Evolutionary conservation across 176 grass and related monocot species (phyloP), one percentile per base, ranked within the genome.

Genomic region (Leersia perrieri): DNA sequence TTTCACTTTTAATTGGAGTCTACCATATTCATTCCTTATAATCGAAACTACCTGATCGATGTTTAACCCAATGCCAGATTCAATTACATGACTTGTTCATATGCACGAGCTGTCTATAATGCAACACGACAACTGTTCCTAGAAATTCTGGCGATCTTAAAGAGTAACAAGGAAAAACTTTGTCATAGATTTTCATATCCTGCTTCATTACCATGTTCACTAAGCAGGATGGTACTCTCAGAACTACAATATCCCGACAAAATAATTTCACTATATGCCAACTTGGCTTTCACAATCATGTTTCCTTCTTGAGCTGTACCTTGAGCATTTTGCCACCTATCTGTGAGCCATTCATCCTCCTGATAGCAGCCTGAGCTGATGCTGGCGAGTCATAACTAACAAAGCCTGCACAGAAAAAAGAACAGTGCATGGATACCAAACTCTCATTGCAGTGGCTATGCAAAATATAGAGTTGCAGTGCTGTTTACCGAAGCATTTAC

Each of bases 261-360:
- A n/a, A 51, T 41, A 41, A 12, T 11, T 41, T 12, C 39, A 11
- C 2, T 4, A 41, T 13, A 44, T 68, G 47, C 51, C 78, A 62
- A 57, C 67, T 80, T 72, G 35, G 63, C 76, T 87, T 40, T 42
- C 47, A 51, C 82, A n/a, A 84, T 55, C 75, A 76, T 92, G 84
- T 83, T 90, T 60, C 90, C 76, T 75, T 87, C 81, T 89, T 92
- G 42, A 89, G 90, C 53, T 89, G 90, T 80, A 92, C 79, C 81
- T 86, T 89, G 74, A 92, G 69, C 49, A 82, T 86, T 74, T 89
- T 89, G 72, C 83, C 79, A 57, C 87, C 84, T 81, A 87, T 72
- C 66, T 91, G 84, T 65, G 28, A 87, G 25, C 89, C 89, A 80
- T 87, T 87, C 80, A 84, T 88, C 57, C 33, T 33, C 51, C 27